A percentile compares a stretch with the other conserved stretches of the same genome.
These are phyloP conservation scores for Ceratobasidium sp. DNA, from an alignment of 1,284 basidiomycete species.

Conservation along the genomic window DNA sequence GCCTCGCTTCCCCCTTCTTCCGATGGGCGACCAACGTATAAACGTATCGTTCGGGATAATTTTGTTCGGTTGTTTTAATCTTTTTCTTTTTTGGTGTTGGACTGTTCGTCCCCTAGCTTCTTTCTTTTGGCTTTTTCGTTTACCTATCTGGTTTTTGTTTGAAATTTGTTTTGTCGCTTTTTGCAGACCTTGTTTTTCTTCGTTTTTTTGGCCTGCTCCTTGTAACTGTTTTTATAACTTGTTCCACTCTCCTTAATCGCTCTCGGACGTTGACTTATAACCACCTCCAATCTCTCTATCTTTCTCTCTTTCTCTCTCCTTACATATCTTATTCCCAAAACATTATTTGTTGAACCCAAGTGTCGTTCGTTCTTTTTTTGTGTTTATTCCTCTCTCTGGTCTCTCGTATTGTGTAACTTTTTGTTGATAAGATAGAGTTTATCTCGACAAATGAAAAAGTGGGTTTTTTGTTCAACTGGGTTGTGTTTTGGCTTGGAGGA, in stretches of 20 bases:
- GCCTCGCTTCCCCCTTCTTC: too few relatives aligned
- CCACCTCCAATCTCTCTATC: neutral
- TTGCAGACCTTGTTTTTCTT: neutral
- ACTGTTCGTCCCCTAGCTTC: neutral
- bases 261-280: too few relatives aligned
- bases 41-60: neutral
- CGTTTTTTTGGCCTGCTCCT: too few relatives aligned
- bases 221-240: neutral
- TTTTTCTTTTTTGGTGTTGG: neutral
- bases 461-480: too few relatives aligned
- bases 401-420: constrained; percentile 3
- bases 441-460: constrained; percentile 12
- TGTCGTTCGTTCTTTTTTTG: constrained; percentile 8
- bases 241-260: too few relatives aligned
- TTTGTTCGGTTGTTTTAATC: neutral
- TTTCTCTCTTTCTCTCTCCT: constrained; percentile 10
- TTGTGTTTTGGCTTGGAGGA: neutral
- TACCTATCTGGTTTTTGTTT: neutral
- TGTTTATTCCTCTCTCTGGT: neutral
- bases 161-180: constrained; percentile 1
- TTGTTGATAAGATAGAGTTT: constrained; percentile 9
- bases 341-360: too few relatives aligned
- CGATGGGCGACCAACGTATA: neutral
- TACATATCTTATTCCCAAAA: constrained; percentile 27
- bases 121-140: neutral